Evolutionary conservation across 1,284 basidiomycete species (phyloP).

Genomic region (Athelia sp.): DNA sequence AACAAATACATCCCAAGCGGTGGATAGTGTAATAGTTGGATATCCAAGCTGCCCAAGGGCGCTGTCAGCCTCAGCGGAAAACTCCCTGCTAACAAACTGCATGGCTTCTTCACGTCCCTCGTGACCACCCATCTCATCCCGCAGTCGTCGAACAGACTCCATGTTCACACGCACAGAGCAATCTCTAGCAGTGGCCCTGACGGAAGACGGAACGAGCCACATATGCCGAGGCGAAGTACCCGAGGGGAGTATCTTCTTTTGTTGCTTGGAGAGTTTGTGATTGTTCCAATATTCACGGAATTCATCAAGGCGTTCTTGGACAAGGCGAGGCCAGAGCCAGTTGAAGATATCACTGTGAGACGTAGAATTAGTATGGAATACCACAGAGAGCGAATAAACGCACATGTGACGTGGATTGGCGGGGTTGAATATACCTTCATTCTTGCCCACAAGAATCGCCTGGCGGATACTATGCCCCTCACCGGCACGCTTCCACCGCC

Average conservation of each 20-base stretch:
- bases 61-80: conserved; percentile 9
- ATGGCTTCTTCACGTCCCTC: conserved; percentile 15
- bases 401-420: conserved; percentile 14
- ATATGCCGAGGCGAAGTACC: conserved; percentile 16
- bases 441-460: conserved; percentile 4
- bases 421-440: conserved; percentile 14
- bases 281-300: conserved; percentile 23
- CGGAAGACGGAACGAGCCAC: conserved; percentile 12
- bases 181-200: conserved; percentile 6
- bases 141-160: conserved; percentile 13
- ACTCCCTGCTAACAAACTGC: conserved; percentile 18
- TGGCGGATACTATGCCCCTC: conserved; percentile 6
- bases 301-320: conserved; percentile 15
- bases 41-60: conserved; percentile 9
- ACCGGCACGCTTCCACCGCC: conserved; percentile 5
- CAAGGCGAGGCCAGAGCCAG: conserved; percentile 21
- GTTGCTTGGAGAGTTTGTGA: conserved; percentile 15
- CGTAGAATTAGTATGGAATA: background rate
- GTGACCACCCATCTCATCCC: conserved; percentile 10
- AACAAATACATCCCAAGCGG: background rate
- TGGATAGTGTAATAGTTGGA: background rate
- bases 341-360: conserved; percentile 16
- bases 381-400: conserved; percentile 2
- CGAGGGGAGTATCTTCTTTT: conserved; percentile 18
- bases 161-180: conserved; percentile 14